Evolutionary conservation across 441 rosid genomes (phyloP).

Genomic region (Syzygium malaccense): DNA sequence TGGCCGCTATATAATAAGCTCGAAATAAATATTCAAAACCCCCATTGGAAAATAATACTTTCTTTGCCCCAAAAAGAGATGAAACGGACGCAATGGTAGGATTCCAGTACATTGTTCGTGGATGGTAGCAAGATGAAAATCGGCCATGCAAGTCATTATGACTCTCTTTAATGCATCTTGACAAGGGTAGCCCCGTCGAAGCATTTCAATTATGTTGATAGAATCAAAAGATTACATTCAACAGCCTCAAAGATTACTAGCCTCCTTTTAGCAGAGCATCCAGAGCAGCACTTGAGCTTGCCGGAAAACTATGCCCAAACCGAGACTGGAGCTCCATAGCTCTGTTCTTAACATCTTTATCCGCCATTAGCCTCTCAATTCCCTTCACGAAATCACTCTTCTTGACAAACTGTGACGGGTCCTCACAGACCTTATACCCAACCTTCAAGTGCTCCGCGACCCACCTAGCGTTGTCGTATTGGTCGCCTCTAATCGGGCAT

Average conservation of each 20-base stretch:
- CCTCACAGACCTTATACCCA: constrained; percentile 11
- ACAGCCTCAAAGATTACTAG: background rate
- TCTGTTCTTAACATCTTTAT: background rate
- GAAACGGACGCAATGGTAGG: background rate
- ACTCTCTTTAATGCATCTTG: background rate
- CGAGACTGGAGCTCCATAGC: background rate
- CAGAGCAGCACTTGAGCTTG: constrained; percentile 4
- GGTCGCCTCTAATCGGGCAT: constrained; percentile 27
- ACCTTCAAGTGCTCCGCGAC: constrained; percentile 5
- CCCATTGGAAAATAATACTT: background rate
- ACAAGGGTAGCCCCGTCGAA: background rate
- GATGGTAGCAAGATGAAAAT: background rate
- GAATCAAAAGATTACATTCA: background rate
- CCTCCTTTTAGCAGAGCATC: background rate
- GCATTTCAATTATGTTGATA: too few species aligned
- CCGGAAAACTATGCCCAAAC: constrained; percentile 6
- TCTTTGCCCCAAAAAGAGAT: background rate
- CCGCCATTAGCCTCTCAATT: constrained; percentile 12
- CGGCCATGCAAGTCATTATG: background rate
- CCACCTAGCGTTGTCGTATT: constrained; percentile 16
- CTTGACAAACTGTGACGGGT: background rate
- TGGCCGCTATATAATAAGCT: background rate
- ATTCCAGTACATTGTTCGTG: background rate
- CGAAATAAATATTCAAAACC: background rate
- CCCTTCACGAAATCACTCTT: constrained; percentile 9